Conservation (phyloP, 352 stramenopile genomes). For the Peronospora farinosa region DNA sequence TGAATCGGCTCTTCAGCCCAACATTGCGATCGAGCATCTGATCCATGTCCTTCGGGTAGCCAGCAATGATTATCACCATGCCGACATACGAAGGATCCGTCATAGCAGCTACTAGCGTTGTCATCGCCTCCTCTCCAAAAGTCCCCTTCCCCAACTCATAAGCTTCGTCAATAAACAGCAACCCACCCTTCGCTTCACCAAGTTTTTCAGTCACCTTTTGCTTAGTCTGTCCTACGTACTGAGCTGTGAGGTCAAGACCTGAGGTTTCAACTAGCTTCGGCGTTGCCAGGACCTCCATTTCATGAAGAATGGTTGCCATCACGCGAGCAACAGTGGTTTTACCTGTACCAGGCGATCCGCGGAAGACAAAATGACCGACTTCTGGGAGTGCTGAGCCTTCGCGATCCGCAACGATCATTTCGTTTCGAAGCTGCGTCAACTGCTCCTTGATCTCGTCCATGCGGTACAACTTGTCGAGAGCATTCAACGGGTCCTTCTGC, state of each 20-base stretch:
- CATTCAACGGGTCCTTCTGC: constrained; percentile 37
- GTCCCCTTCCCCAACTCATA: constrained; percentile 84
- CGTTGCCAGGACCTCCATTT: constrained; percentile 86
- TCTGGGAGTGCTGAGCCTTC: constrained; percentile 53
- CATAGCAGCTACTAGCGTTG: constrained; percentile 86
- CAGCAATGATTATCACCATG: constrained; percentile 88
- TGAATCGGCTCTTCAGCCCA: constrained; percentile 89
- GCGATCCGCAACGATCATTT: constrained; percentile 56
- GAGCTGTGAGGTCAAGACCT: constrained; percentile 80
- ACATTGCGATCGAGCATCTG: constrained; percentile 86
- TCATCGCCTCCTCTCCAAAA: constrained; percentile 86
- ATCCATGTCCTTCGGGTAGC: constrained; percentile 86
- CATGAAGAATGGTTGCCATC: constrained; percentile 91
- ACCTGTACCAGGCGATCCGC: constrained; percentile 79
- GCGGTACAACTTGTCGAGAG: constrained; percentile 49
- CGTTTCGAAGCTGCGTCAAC: constrained; percentile 45
- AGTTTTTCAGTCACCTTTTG: constrained; percentile 85
- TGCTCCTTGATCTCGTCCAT: constrained; percentile 58
- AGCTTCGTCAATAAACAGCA: constrained; percentile 92
- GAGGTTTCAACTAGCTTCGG: constrained; percentile 89
- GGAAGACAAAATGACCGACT: constrained; percentile 84
- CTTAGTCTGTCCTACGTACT: constrained; percentile 87
- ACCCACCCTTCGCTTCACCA: constrained; percentile 80
- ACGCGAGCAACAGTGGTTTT: constrained; percentile 89
- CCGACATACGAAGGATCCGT: constrained; percentile 74